Conservation (phyloP, 2,329 filamentous ascomycete species). For the Fusarium sp. region DNA sequence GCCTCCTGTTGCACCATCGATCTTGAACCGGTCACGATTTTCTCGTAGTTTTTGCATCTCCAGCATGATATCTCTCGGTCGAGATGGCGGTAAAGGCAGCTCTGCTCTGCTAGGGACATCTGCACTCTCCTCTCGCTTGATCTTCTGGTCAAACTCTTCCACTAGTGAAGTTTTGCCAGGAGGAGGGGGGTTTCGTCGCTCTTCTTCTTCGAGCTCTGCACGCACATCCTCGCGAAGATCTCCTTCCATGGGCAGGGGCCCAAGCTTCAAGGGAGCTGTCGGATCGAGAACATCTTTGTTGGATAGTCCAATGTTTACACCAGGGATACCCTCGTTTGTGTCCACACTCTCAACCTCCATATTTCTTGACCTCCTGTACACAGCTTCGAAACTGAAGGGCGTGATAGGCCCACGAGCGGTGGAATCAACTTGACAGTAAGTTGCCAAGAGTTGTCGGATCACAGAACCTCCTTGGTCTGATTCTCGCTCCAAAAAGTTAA, state of each 20-base stretch:
- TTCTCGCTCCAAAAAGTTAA: constrained; percentile 91
- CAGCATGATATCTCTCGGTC: constrained; percentile 90
- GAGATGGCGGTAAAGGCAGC: constrained; percentile 87
- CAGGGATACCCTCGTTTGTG: constrained; percentile 74
- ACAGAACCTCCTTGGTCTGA: constrained; percentile 83
- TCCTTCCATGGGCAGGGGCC: constrained; percentile 84
- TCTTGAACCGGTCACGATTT: constrained; percentile 90
- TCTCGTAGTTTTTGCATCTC: constrained; percentile 96
- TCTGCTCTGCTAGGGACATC: constrained; percentile 84
- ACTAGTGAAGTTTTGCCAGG: constrained; percentile 80
- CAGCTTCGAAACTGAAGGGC: constrained; percentile 72
- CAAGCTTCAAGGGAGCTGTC: constrained; percentile 76
- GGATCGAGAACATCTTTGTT: constrained; percentile 73
- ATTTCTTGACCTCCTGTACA: constrained; percentile 69
- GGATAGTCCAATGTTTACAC: constrained; percentile 71
- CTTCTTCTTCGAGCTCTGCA: constrained; percentile 87
- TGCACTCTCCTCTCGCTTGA: constrained; percentile 89
- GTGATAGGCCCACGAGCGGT: constrained; percentile 73
- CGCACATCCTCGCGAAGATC: constrained; percentile 88
- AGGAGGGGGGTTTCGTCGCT: constrained; percentile 79
- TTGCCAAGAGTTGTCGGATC: constrained; percentile 78
- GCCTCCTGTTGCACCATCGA: constrained; percentile 86
- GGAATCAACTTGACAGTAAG: constrained; percentile 69
- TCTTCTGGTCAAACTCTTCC: constrained; percentile 88
- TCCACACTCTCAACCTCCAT: constrained; percentile 74